Evolutionary conservation across 306 rosid genomes (phyloP).

Genomic region (Quercus dentata): DNA sequence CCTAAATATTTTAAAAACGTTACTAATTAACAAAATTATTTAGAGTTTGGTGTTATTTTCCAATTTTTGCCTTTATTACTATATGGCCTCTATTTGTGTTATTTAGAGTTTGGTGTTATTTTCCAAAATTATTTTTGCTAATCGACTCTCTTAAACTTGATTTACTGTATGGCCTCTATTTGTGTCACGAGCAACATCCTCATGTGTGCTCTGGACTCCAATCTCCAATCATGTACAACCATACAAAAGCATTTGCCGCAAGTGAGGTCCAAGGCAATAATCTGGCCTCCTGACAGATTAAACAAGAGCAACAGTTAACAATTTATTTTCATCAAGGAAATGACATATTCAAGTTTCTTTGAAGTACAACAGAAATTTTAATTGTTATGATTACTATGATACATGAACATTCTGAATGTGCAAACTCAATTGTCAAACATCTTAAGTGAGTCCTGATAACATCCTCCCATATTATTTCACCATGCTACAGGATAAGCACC

Average conservation of each 20-base stretch:
- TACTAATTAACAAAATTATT: too few relatives aligned
- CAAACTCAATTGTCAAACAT: background rate
- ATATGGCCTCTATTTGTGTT: too few relatives aligned
- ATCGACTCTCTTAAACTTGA: too few relatives aligned
- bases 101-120: too few relatives aligned
- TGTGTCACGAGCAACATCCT: conserved; percentile 97
- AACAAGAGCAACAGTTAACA: conserved; percentile 8
- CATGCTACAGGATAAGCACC: background rate
- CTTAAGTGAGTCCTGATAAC: background rate
- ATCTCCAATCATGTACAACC: conserved; percentile 95
- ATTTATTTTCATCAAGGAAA: background rate
- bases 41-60: too few relatives aligned
- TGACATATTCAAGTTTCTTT: background rate
- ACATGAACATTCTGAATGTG: background rate
- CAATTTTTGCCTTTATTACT: too few relatives aligned
- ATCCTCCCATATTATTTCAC: background rate
- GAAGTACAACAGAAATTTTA: background rate
- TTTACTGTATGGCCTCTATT: conserved; percentile 91
- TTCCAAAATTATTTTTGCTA: too few relatives aligned
- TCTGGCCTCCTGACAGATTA: conserved; percentile 85
- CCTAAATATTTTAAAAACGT: too few relatives aligned
- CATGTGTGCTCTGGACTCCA: conserved; percentile 97
- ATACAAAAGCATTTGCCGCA: conserved; percentile 93
- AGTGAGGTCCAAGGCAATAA: conserved; percentile 97
- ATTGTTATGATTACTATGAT: background rate